Evolutionary conservation across 495 filamentous ascomycete species (phyloP).

Genomic region (Neurospora sp.): DNA sequence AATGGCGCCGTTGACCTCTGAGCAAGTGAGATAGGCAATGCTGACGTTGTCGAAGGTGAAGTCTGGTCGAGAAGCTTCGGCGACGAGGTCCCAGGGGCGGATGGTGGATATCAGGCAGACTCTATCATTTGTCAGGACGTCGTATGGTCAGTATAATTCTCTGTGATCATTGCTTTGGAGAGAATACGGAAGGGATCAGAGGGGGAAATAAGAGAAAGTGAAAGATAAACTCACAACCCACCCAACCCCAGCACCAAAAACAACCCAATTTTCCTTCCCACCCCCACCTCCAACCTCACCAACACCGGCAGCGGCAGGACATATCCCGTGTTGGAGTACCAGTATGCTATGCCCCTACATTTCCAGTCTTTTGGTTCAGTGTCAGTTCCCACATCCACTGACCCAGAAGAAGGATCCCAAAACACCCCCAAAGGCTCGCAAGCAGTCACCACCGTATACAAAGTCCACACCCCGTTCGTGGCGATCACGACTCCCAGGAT

Average conservation of each 20-base stretch:
- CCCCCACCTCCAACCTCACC: constrained; percentile 12
- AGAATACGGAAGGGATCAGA: too few species aligned
- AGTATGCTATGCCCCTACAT: constrained; percentile 9
- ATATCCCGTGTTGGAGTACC: constrained; percentile 18
- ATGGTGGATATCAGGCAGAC: constrained; percentile 20
- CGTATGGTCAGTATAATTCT: background rate
- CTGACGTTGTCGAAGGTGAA: constrained; percentile 17
- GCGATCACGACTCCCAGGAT: constrained; percentile 10
- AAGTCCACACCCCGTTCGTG: constrained; percentile 11
- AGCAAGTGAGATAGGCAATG: constrained; percentile 19
- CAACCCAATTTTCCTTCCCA: constrained; percentile 12
- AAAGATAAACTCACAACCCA: constrained; percentile 5
- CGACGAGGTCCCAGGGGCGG: constrained; percentile 18
- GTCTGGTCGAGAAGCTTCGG: constrained; percentile 6
- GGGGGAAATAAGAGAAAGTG: background rate
- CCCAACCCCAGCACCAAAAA: constrained; percentile 14
- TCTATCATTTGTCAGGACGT: background rate
- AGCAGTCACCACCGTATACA: constrained; percentile 13
- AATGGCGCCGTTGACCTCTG: constrained; percentile 27
- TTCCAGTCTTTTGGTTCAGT: background rate
- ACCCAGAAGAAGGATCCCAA: constrained; percentile 1
- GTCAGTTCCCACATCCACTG: too few species aligned
- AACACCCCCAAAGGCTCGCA: constrained; percentile 13
- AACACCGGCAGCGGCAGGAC: constrained; percentile 23
- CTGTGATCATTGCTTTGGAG: background rate